Evolutionary conservation across 2,329 filamentous ascomycete genomes (phyloP).

Genomic region (Aspergillus unguis): DNA sequence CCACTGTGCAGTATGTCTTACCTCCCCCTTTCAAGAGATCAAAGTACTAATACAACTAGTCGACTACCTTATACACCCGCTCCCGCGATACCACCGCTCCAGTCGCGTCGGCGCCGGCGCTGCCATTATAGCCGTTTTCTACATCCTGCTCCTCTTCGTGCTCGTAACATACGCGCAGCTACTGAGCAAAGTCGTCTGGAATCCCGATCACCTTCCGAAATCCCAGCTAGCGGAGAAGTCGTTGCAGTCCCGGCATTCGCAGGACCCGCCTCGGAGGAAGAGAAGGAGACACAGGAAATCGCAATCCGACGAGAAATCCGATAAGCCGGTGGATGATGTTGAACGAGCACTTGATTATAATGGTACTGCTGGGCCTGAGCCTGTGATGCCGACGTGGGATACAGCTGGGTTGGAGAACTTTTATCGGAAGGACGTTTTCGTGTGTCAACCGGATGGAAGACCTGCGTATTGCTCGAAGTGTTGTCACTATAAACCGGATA

Average conservation of each 20-base stretch:
- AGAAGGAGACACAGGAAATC: conserved; percentile 21
- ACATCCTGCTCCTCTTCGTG: conserved; percentile 66
- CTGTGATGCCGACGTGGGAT: conserved; percentile 46
- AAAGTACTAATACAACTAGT: conserved; percentile 48
- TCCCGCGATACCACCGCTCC: conserved; percentile 35
- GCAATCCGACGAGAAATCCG: conserved; percentile 23
- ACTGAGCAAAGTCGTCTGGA: conserved; percentile 61
- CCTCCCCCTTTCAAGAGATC: too few relatives aligned
- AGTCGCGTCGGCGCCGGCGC: conserved; percentile 58
- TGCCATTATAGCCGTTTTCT: conserved; percentile 69
- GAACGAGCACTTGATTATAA: conserved; percentile 26
- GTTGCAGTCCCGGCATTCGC: conserved; percentile 13
- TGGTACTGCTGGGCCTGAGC: conserved; percentile 14
- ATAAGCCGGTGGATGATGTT: conserved; percentile 23
- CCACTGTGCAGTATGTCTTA: conserved; percentile 63
- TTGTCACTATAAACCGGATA: conserved; percentile 81
- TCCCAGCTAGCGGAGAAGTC: conserved; percentile 39
- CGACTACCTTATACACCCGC: conserved; percentile 63
- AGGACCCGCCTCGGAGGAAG: conserved; percentile 23
- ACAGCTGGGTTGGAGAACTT: conserved; percentile 69
- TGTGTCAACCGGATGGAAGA: conserved; percentile 78
- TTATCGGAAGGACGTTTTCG: conserved; percentile 77
- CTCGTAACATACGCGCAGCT: conserved; percentile 68
- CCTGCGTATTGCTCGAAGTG: conserved; percentile 85
- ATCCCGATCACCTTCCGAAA: conserved; percentile 72